phyloP scores from a whole-genome alignment of 805 yeast species.

The Peterozyma xylosa region DNA sequence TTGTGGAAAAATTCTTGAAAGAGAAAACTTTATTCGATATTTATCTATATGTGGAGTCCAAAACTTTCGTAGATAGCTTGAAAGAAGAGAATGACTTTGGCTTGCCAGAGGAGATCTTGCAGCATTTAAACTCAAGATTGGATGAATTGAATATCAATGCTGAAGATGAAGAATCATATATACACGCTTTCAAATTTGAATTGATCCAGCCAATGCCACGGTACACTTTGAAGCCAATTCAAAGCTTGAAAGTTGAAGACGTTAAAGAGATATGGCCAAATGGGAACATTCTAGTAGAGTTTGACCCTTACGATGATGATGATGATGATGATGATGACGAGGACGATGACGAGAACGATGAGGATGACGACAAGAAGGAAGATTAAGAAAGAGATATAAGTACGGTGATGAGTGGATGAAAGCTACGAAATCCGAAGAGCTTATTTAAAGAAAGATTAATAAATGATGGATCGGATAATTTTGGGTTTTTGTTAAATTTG shows the following conservation, averaged over 20 bases:
- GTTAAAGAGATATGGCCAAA: conserved; percentile 28
- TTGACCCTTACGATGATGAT: conserved; percentile 10
- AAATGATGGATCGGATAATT: no score
- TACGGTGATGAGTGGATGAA: no score
- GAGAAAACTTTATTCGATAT: conserved; percentile 35
- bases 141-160: conserved; percentile 4
- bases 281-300: conserved; percentile 26
- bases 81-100: neutral
- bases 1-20: conserved; percentile 34
- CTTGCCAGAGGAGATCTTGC: neutral
- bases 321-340: conserved; percentile 15
- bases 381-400: no score
- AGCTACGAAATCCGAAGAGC: no score
- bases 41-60: conserved; percentile 41
- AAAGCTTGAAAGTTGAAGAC: conserved; percentile 12
- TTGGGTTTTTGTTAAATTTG: no score
- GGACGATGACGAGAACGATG: conserved; percentile 6
- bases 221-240: conserved; percentile 17
- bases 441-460: no score
- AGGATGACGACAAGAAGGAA: no score
- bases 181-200: conserved; percentile 22
- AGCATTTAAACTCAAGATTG: conserved; percentile 10
- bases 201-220: conserved; percentile 28
- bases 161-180: conserved; percentile 10
- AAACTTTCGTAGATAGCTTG: conserved; percentile 17